Conservation (phyloP, 2,329 filamentous ascomycete genomes). For the Penicillium sp. region DNA sequence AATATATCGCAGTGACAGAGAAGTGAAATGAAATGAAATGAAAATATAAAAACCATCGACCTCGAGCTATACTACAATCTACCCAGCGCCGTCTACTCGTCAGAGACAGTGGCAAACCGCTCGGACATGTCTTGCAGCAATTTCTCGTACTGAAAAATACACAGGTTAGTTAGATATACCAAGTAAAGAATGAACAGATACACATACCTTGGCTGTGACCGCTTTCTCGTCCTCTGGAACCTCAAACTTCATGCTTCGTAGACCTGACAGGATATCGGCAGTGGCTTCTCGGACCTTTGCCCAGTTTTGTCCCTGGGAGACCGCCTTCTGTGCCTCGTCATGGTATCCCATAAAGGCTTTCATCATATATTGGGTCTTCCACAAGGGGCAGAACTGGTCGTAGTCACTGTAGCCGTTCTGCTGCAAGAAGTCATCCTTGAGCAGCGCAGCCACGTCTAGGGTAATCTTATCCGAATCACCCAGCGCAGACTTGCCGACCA, state of each 20-base stretch:
- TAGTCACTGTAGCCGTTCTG: conserved; percentile 99
- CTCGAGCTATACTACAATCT: conserved; percentile 12
- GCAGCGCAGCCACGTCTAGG: conserved; percentile 79
- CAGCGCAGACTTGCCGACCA: conserved; percentile 94
- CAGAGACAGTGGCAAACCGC: conserved; percentile 92
- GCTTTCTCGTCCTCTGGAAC: conserved; percentile 76
- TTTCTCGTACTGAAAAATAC: conserved; percentile 69
- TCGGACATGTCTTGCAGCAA: conserved; percentile 90
- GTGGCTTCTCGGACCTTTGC: conserved; percentile 89
- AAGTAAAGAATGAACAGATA: not conserved
- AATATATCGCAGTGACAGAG: conserved; percentile 6
- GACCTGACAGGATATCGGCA: conserved; percentile 73
- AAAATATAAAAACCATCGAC: not conserved
- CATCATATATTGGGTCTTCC: conserved; percentile 99
- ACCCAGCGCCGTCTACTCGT: conserved; percentile 63
- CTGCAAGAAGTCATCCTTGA: conserved; percentile 99
- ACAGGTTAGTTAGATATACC: conserved; percentile 36
- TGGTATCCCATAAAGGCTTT: conserved; percentile 98
- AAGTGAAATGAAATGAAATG: not conserved
- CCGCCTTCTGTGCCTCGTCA: conserved; percentile 93
- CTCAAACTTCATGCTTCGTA: conserved; percentile 97
- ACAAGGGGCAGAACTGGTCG: conserved; percentile 97
- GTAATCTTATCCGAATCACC: conserved; percentile 98
- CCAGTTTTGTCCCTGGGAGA: conserved; percentile 89
- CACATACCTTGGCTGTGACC: conserved; percentile 74